Percentiles rank a stretch among this genome's conserved stretches.
Conservation (phyloP, 352 stramenopile species). For the Globisporangium nodosum region DNA sequence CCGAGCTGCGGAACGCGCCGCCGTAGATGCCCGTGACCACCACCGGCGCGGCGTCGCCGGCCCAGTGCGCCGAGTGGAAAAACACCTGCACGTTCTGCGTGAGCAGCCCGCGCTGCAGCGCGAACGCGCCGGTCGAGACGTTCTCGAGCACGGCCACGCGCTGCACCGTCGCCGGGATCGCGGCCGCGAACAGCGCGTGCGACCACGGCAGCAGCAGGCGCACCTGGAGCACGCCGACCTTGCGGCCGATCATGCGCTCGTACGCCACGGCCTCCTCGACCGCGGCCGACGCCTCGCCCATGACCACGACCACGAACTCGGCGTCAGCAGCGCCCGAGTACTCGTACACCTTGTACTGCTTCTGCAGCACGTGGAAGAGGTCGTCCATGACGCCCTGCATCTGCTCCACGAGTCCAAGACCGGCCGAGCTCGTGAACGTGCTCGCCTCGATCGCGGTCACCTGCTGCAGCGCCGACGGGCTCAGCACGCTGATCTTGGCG, state of each 20-base stretch:
- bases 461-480: constrained; percentile 41
- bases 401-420: constrained; percentile 43
- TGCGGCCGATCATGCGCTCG: constrained; percentile 65
- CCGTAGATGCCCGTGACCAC: constrained; percentile 67
- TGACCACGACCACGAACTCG: constrained; percentile 64
- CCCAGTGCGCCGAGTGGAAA: constrained; percentile 54
- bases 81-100: constrained; percentile 72
- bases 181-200: constrained; percentile 58
- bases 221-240: constrained; percentile 76
- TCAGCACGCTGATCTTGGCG: constrained; percentile 51
- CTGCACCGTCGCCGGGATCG: constrained; percentile 44
- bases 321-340: constrained; percentile 63
- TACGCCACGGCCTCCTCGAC: constrained; percentile 61
- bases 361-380: constrained; percentile 64
- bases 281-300: constrained; percentile 51
- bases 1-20: constrained; percentile 52
- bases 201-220: constrained; percentile 71
- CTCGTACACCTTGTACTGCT: constrained; percentile 80
- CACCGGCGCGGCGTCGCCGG: constrained; percentile 19
- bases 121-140: constrained; percentile 49
- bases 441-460: constrained; percentile 27
- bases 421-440: constrained; percentile 6
- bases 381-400: constrained; percentile 74
- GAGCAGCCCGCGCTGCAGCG: constrained; percentile 60
- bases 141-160: constrained; percentile 75